Evolutionary conservation across 1,284 basidiomycete genomes (phyloP).

Genomic region (Rugosomyces carneus): DNA sequence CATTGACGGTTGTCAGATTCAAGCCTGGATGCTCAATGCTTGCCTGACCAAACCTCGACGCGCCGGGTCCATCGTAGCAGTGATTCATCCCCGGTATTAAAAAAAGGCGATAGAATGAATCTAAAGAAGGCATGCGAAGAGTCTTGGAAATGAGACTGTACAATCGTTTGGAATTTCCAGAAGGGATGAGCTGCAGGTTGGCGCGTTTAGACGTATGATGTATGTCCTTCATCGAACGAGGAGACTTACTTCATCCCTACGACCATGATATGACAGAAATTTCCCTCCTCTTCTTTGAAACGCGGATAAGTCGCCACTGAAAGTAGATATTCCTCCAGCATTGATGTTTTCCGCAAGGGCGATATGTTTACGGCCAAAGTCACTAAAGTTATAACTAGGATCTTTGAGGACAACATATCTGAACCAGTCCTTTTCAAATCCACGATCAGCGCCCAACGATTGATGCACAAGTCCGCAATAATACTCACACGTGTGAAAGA

Average conservation of each 20-base stretch:
- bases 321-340: constrained; percentile 7
- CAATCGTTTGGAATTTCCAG: constrained; percentile 10
- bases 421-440: constrained; percentile 9
- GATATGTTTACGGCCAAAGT: constrained; percentile 4
- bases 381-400: constrained; percentile 1
- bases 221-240: no score
- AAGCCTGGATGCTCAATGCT: no score
- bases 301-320: constrained; percentile 5
- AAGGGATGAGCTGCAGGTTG: constrained; percentile 3
- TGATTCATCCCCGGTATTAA: constrained; percentile 13
- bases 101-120: constrained; percentile 16
- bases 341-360: constrained; percentile 2
- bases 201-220: no score
- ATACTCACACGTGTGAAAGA: background rate
- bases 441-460: no score
- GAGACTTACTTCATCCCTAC: constrained; percentile 8
- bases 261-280: constrained; percentile 16
- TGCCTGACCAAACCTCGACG: constrained; percentile 11
- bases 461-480: background rate
- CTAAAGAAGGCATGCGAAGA: constrained; percentile 7
- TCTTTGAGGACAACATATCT: constrained; percentile 3
- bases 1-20: background rate
- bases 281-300: constrained; percentile 12
- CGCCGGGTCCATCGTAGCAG: constrained; percentile 10
- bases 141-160: constrained; percentile 13